Percentiles rank a stretch among this genome's conserved stretches.
These are phyloP conservation scores for Syzygium aqueum DNA, from an alignment of 345 rosid genomes.

Conservation along the genomic window DNA sequence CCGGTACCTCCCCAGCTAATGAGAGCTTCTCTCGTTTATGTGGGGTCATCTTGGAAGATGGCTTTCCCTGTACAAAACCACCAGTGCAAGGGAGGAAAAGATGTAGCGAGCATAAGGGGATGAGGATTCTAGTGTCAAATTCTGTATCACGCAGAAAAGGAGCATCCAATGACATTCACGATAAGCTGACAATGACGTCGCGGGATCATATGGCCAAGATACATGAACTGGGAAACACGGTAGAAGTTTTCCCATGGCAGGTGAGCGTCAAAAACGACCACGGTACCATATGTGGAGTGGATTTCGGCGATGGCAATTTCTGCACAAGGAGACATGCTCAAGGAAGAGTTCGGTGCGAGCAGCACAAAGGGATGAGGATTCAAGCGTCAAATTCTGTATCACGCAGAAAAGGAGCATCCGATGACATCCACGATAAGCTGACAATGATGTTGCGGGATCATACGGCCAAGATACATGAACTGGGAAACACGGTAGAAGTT, in stretches of 20 bases:
- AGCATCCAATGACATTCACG: neutral
- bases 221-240: neutral
- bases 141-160: neutral
- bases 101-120: conserved; percentile 62
- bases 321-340: conserved; percentile 32
- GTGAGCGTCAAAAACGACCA: neutral
- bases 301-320: conserved; percentile 31
- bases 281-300: conserved; percentile 35
- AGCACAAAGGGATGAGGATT: no score
- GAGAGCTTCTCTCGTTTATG: conserved; percentile 23
- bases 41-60: conserved; percentile 43
- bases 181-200: neutral
- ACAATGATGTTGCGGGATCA: no score
- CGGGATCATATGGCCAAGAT: neutral
- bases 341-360: conserved; percentile 59
- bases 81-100: conserved; percentile 61
- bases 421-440: no score
- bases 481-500: no score
- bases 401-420: no score
- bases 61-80: conserved; percentile 29
- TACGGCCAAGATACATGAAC: no score
- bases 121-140: conserved; percentile 19
- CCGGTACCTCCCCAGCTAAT: neutral
- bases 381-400: no score
- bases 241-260: neutral